Conservation (phyloP, 305 asterid species). For the Fraxinus platypoda region DNA sequence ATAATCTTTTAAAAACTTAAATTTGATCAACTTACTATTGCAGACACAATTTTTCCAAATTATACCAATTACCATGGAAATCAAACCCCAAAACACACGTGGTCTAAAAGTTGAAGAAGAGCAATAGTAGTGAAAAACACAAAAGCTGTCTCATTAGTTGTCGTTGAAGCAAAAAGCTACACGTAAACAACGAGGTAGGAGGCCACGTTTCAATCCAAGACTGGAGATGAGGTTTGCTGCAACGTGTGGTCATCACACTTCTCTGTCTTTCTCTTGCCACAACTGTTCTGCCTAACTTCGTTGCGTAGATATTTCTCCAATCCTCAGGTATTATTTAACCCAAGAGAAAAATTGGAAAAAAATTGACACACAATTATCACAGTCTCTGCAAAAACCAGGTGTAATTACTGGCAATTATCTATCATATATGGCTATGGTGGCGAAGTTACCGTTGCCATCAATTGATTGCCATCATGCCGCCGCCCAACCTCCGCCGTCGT, state of each 20-base stretch:
- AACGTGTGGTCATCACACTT: constrained; percentile 89
- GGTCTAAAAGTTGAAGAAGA: too few relatives aligned
- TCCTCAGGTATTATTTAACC: not conserved
- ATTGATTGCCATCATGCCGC: constrained; percentile 42
- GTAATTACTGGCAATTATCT: not conserved
- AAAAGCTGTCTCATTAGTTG: too few relatives aligned
- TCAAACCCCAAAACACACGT: too few relatives aligned
- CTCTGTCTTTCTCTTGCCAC: constrained; percentile 10
- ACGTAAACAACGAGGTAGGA: not conserved
- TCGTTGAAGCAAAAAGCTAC: not conserved
- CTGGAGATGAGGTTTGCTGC: constrained; percentile 57
- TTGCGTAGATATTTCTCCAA: constrained; percentile 29
- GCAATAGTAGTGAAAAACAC: not conserved
- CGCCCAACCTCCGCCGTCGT: constrained; percentile 35
- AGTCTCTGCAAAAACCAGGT: not conserved
- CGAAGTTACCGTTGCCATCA: constrained; percentile 59
- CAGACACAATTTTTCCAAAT: too few relatives aligned
- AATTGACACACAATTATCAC: too few relatives aligned
- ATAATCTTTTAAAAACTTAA: too few relatives aligned
- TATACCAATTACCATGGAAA: too few relatives aligned
- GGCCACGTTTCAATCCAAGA: constrained; percentile 45
- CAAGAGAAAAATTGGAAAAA: too few relatives aligned
- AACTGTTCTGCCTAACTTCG: not conserved
- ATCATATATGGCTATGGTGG: constrained; percentile 47
- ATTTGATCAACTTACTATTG: too few relatives aligned